Conservation (phyloP, 192 early-diverging fungal genomes). For the Coemansia aciculifera region DNA sequence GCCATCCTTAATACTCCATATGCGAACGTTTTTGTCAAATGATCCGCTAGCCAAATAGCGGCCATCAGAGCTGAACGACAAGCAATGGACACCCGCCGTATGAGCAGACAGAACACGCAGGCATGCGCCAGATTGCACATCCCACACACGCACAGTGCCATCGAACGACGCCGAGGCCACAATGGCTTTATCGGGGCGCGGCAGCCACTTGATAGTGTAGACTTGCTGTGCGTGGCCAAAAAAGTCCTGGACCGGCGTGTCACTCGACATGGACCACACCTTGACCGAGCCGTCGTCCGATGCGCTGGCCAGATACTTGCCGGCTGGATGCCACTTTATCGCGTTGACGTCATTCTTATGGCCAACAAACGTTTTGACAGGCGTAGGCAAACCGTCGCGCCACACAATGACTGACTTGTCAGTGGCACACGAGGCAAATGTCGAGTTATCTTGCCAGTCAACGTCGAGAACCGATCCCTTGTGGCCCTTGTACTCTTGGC, state of each 20-base stretch:
- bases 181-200: slow-evolving; percentile 57
- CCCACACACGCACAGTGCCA: slow-evolving; percentile 83
- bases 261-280: slow-evolving; percentile 39
- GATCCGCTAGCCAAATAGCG: slow-evolving; percentile 72
- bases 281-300: slow-evolving; percentile 53
- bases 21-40: slow-evolving; percentile 74
- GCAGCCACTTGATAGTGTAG: slow-evolving; percentile 82
- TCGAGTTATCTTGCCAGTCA: slow-evolving; percentile 91
- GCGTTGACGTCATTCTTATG: slow-evolving; percentile 68
- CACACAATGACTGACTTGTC: slow-evolving; percentile 84
- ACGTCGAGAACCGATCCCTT: slow-evolving; percentile 71
- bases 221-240: slow-evolving; percentile 73
- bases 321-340: slow-evolving; percentile 49
- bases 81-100: slow-evolving; percentile 66
- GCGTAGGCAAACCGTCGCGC: slow-evolving; percentile 64
- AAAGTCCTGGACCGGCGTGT: slow-evolving; percentile 35
- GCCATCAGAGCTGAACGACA: slow-evolving; percentile 79
- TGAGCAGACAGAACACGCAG: slow-evolving; percentile 70
- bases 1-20: slow-evolving; percentile 63
- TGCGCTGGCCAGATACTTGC: slow-evolving; percentile 49
- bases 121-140: slow-evolving; percentile 67
- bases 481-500: slow-evolving; percentile 43
- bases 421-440: slow-evolving; percentile 84
- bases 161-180: slow-evolving; percentile 81
- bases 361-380: slow-evolving; percentile 70